Evolutionary conservation across 805 yeast species (phyloP).

Genomic region (Metschnikowia santaceciliae): DNA sequence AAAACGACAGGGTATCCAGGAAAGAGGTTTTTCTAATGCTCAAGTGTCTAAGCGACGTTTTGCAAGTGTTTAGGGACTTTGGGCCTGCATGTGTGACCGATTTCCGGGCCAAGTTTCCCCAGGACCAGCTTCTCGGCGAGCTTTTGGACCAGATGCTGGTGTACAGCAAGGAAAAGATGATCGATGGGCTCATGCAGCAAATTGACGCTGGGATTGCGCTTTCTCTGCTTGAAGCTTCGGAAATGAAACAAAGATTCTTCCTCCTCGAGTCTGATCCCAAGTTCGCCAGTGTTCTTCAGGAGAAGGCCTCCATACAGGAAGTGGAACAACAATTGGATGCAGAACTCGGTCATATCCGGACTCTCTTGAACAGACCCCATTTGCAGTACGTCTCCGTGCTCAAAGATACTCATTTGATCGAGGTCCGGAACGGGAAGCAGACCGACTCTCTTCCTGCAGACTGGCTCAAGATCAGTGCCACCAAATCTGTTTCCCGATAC

Average conservation of each 20-base stretch:
- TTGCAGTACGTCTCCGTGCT: conserved; percentile 52
- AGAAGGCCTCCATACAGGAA: conserved; percentile 35
- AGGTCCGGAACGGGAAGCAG: conserved; percentile 58
- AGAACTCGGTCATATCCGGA: conserved; percentile 49
- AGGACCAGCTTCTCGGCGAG: conserved; percentile 30
- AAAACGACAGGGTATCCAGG: conserved; percentile 42
- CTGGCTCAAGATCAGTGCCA: conserved; percentile 75
- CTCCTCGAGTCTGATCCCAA: conserved; percentile 25
- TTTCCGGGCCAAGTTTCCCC: conserved; percentile 20
- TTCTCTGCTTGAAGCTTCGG: conserved; percentile 42
- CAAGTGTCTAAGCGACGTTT: conserved; percentile 38
- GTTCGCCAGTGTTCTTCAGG: conserved; percentile 37
- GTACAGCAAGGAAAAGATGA: conserved; percentile 25
- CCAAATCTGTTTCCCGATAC: conserved; percentile 67
- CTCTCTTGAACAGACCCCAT: conserved; percentile 50
- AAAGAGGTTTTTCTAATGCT: conserved; percentile 58
- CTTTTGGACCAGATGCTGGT: conserved; percentile 38
- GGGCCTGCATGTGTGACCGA: conserved; percentile 12
- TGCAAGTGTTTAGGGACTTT: conserved; percentile 19
- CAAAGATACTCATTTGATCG: conserved; percentile 71
- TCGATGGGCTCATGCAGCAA: conserved; percentile 41
- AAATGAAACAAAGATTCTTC: conserved; percentile 45
- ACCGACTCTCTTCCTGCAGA: conserved; percentile 58
- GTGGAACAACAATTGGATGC: conserved; percentile 46
- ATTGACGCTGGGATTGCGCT: conserved; percentile 52